Conservation (phyloP, 2,329 filamentous ascomycete species). For the Microcyclospora pomicola region DNA sequence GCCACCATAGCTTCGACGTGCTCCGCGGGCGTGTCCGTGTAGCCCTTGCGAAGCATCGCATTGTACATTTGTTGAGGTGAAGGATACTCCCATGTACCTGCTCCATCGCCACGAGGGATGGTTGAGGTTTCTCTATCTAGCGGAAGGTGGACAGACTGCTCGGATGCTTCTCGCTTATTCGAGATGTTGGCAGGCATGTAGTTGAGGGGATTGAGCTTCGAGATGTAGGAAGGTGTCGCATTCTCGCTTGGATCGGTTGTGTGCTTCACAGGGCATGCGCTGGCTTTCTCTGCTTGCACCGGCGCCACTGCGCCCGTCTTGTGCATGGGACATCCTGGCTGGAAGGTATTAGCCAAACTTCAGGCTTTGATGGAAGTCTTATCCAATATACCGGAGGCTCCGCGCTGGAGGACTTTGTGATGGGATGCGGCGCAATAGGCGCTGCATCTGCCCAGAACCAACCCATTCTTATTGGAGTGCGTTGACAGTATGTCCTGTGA, state of each 20-base stretch:
- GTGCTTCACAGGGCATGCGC: slow-evolving; percentile 38
- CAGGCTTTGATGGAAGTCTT: background rate
- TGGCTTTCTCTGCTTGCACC: slow-evolving; percentile 20
- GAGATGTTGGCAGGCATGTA: slow-evolving; percentile 88
- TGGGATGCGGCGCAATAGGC: slow-evolving; percentile 34
- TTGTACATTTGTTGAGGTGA: slow-evolving; percentile 99
- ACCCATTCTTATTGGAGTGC: slow-evolving; percentile 37
- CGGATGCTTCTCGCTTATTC: slow-evolving; percentile 53
- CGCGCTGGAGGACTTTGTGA: slow-evolving; percentile 30
- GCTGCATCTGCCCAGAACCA: slow-evolving; percentile 55
- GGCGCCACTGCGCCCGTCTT: slow-evolving; percentile 24
- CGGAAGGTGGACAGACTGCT: slow-evolving; percentile 62
- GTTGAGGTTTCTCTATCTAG: slow-evolving; percentile 72
- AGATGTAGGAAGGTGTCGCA: slow-evolving; percentile 38
- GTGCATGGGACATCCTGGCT: slow-evolving; percentile 62
- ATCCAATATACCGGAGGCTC: slow-evolving; percentile 42
- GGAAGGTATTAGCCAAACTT: slow-evolving; percentile 11
- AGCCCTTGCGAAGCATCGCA: slow-evolving; percentile 86
- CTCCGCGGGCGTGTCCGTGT: slow-evolving; percentile 83
- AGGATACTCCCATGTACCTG: slow-evolving; percentile 89
- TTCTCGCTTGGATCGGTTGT: slow-evolving; percentile 27
- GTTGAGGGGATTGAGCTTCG: slow-evolving; percentile 69
- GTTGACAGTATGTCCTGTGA: background rate
- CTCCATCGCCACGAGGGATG: slow-evolving; percentile 69
- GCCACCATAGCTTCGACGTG: slow-evolving; percentile 95